Conservation (phyloP, 2,329 filamentous ascomycete genomes). For the Bipolaris cookei region DNA sequence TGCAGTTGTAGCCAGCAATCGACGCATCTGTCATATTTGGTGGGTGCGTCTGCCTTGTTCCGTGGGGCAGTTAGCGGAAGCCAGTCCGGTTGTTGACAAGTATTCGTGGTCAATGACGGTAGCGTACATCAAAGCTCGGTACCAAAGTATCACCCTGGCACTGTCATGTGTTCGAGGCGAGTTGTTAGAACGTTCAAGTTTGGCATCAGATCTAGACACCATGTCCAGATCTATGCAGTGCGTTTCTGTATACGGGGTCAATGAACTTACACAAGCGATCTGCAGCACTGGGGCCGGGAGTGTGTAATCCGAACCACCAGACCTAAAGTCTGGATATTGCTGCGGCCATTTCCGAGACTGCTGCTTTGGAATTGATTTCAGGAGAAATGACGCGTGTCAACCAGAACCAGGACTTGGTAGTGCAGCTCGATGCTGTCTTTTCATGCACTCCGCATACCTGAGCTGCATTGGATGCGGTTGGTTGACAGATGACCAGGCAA, state of each 20-base stretch:
- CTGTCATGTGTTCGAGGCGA: background rate
- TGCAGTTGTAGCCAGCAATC: background rate
- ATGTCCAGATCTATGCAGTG: conserved; percentile 1
- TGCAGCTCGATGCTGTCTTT: conserved; percentile 8
- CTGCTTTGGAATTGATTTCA: background rate
- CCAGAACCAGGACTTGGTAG: background rate
- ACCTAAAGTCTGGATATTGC: conserved; percentile 3
- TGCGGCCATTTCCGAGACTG: background rate
- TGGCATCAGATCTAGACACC: background rate
- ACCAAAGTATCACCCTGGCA: background rate
- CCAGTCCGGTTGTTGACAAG: background rate
- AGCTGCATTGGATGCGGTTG: conserved; percentile 8
- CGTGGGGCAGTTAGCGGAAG: conserved; percentile 7
- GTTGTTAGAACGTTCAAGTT: conserved; percentile 2
- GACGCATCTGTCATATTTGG: conserved; percentile 1
- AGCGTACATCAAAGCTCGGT: conserved; percentile 1
- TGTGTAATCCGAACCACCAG: conserved; percentile 2
- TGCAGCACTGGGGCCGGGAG: conserved; percentile 3
- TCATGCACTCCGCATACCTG: background rate
- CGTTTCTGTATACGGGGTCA: background rate
- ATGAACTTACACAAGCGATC: background rate
- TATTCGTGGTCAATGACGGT: conserved; percentile 8
- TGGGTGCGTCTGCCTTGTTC: conserved; percentile 1
- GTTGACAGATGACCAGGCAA: conserved; percentile 10
- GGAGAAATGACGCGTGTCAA: conserved; percentile 8